Evolutionary conservation across 306 rosid genomes (phyloP).

Genomic region (Carpinus viminea): DNA sequence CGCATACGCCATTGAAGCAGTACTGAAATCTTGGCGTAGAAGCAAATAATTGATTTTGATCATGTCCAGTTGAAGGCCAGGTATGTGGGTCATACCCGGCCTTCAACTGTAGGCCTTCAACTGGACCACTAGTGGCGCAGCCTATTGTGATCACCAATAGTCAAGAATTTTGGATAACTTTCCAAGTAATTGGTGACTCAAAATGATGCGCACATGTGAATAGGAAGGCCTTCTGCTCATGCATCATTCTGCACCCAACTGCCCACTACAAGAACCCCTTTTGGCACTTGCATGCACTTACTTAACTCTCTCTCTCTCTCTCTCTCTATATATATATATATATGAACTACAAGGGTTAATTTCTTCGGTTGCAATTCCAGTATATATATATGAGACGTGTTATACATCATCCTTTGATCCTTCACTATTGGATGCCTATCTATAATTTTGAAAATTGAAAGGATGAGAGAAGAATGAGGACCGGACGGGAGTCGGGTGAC

Average conservation of each 20-base stretch:
- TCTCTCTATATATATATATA: too few relatives aligned
- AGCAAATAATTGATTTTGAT: not conserved
- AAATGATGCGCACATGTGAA: slow-evolving; percentile 28
- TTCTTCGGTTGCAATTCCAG: too few relatives aligned
- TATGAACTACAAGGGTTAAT: too few relatives aligned
- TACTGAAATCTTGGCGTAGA: not conserved
- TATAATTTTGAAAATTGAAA: too few relatives aligned
- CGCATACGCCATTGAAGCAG: not conserved
- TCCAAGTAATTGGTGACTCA: not conserved
- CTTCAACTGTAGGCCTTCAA: too few relatives aligned
- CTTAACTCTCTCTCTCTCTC: slow-evolving; percentile 1
- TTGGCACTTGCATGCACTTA: slow-evolving; percentile 17
- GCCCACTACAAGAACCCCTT: slow-evolving; percentile 25
- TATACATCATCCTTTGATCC: too few relatives aligned
- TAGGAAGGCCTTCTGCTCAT: slow-evolving; percentile 9
- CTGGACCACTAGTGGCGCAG: not conserved
- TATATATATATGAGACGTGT: too few relatives aligned
- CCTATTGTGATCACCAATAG: not conserved
- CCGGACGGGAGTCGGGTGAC: too few relatives aligned
- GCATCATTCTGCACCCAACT: slow-evolving; percentile 28
- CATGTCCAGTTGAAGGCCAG: not conserved
- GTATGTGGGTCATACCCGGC: too few relatives aligned
- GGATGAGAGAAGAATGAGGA: too few relatives aligned
- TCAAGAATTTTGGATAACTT: slow-evolving; percentile 1
- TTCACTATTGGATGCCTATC: too few relatives aligned